Evolutionary conservation across 306 rosid genomes (phyloP), one percentile per base, ranked within the genome.

Genomic region (Begonia fuchsioides): DNA sequence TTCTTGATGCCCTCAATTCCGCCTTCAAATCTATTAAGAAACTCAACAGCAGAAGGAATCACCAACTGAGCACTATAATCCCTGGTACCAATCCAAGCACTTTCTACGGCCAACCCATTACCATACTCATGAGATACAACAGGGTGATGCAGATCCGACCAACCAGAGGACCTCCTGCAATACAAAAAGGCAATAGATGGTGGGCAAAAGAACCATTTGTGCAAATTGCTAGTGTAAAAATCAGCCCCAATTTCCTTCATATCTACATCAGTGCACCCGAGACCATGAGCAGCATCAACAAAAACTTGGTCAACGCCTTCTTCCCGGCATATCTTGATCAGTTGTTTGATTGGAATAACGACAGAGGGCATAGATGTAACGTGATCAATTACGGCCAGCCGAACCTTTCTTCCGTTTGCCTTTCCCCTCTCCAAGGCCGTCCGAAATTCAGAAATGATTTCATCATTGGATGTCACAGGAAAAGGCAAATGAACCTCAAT

Each of bases 101-200:
- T 92, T 65, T 92, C 99, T 32, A 72, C 54, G 13, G 96, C 88
- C 72, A 92, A 72, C 1, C 99, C 99, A 50, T 80, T 86, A 9
- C 99, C 99, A 61, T 85, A 92, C 79, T 92, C 99, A 44, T 86
- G 78, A 20, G 99, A 86, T 38, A 92, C 99, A 15, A 92, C 99
- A 5, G 94, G 96, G 44, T 92, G 99, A 48, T 92, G 99, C 78
- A 86, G 62, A 15, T 73, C 87, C 45, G 70, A 52, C 47, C 48
- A 15, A 54, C 55, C 54, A 9, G 75, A 50, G 1, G 79, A 60
- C 48, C 64, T 75, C 62, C 75, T 62, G 20, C 72, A 50, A 41
- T 92, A 82, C 73, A 92, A 48, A 55, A 92, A 72, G 7, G 99
- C 99, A 51, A 92, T 58, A 0, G 96, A 75, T 19, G 99, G 99